phyloP scores from a whole-genome alignment of 2,329 filamentous ascomycete genomes.

The Westerdykella aurantiaca region DNA sequence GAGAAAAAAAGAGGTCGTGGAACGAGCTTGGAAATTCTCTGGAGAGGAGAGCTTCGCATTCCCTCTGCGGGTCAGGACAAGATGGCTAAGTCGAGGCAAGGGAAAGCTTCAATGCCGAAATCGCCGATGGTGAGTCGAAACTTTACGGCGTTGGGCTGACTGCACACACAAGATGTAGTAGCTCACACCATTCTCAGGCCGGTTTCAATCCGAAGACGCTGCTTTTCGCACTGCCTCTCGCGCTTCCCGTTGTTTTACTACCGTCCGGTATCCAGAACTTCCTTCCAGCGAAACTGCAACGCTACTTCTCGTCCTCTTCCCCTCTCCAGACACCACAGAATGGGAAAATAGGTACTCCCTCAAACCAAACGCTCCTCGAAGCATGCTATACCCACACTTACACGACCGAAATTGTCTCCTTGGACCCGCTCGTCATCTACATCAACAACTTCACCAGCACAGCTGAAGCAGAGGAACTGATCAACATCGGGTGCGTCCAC shows the following conservation, averaged over 20 bases:
- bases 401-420: constrained; percentile 22
- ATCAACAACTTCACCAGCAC: constrained; percentile 25
- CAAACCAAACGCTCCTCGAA: constrained; percentile 2
- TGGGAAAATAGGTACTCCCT: not conserved
- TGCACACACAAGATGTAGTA: no score
- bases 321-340: not conserved
- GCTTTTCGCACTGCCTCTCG: constrained; percentile 6
- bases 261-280: constrained; percentile 5
- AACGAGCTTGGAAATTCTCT: no score
- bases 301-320: constrained; percentile 3
- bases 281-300: constrained; percentile 7
- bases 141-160: no score
- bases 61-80: no score
- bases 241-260: constrained; percentile 4
- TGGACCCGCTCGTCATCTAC: constrained; percentile 22
- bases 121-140: no score
- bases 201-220: no score
- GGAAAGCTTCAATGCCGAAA: no score
- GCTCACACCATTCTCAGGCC: no score
- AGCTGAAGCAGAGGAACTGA: constrained; percentile 17
- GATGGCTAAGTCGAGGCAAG: no score
- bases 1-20: no score
- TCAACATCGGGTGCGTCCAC: constrained; percentile 12
- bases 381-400: constrained; percentile 17
- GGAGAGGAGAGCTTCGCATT: no score